These are phyloP conservation scores for Penicillium concentricum DNA, from an alignment of 2,329 filamentous ascomycete species.

Conservation along the genomic window DNA sequence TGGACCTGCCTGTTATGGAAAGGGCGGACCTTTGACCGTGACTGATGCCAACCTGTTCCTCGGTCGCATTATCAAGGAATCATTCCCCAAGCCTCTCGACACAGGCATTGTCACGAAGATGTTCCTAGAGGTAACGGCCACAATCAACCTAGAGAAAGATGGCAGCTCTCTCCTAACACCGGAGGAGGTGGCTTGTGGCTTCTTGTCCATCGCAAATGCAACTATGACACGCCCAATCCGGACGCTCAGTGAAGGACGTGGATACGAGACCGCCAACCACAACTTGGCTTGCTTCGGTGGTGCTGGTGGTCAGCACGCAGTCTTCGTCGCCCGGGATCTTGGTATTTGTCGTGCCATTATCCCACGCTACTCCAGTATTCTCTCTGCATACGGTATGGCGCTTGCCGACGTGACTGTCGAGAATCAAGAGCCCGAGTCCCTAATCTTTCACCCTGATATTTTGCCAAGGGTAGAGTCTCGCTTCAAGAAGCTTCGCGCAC, in stretches of 20 bases:
- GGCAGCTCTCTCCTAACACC: slow-evolving; percentile 42
- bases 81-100: slow-evolving; percentile 84
- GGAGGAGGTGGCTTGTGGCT: slow-evolving; percentile 52
- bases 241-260: slow-evolving; percentile 84
- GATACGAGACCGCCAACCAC: slow-evolving; percentile 53
- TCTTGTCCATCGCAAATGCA: slow-evolving; percentile 40
- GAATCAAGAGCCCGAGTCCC: neutral
- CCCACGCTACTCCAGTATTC: neutral
- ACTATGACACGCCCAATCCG: slow-evolving; percentile 68
- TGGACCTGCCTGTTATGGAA: slow-evolving; percentile 86
- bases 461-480: no score
- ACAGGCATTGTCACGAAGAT: slow-evolving; percentile 9
- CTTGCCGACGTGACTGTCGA: neutral
- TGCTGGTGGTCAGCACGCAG: slow-evolving; percentile 43
- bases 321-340: neutral
- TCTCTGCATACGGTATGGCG: neutral
- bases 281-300: slow-evolving; percentile 34
- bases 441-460: no score
- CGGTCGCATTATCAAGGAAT: slow-evolving; percentile 79
- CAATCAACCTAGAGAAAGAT: slow-evolving; percentile 67
- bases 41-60: slow-evolving; percentile 90
- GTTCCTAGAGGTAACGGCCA: slow-evolving; percentile 69
- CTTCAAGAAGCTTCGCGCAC: no score
- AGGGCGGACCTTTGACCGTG: slow-evolving; percentile 84
- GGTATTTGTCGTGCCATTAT: neutral